Percentiles rank a stretch among this genome's conserved stretches.
Conservation (phyloP, 2,329 filamentous ascomycete genomes). For the Myriosclerotinia duriaeana region DNA sequence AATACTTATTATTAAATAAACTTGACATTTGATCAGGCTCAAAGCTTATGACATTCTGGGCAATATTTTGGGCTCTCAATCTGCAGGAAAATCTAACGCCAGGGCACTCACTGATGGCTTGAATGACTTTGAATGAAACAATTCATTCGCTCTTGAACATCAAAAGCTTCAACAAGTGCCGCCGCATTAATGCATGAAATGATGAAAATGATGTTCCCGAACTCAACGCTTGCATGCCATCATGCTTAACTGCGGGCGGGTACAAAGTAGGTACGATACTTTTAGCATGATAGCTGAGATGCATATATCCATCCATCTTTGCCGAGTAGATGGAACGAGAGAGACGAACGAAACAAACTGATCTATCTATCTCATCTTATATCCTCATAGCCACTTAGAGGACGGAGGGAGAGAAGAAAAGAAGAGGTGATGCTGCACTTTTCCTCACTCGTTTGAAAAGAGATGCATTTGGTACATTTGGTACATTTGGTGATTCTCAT, state of each 20-base stretch:
- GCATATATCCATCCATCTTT: background rate
- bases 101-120: background rate
- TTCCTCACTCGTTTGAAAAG: no score
- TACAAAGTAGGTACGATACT: background rate
- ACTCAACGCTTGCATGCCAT: no score
- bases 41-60: background rate
- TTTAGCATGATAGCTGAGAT: background rate
- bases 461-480: no score
- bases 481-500: no score
- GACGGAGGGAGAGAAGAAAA: no score
- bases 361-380: no score
- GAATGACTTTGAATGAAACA: background rate
- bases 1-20: no score
- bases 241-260: background rate
- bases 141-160: background rate
- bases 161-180: background rate
- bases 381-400: no score
- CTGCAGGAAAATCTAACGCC: background rate
- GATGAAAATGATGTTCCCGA: no score
- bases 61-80: background rate
- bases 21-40: background rate
- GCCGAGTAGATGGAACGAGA: no score
- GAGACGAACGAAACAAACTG: no score
- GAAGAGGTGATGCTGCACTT: no score
- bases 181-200: background rate